Percentiles rank a stretch among this genome's conserved stretches.
Evolutionary conservation across 257 asterid genomes (phyloP).

Genomic region (Nicotiana obtusifolia): DNA sequence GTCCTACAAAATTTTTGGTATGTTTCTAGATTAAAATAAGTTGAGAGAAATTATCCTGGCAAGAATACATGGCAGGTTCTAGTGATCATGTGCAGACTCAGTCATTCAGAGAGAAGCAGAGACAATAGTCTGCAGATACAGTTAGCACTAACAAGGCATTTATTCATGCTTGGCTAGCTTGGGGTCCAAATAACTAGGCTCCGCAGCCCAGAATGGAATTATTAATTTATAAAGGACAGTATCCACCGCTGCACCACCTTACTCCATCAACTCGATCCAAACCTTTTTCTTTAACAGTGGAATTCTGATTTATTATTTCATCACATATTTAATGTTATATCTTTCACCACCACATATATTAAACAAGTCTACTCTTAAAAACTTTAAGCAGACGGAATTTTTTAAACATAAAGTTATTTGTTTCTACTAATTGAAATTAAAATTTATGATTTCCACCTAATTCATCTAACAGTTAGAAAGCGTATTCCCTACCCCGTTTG

Average conservation of each 20-base stretch:
- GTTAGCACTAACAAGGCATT: conserved; percentile 18
- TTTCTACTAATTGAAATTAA: too few relatives aligned
- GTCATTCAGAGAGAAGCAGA: conserved; percentile 20
- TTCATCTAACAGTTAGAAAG: too few relatives aligned
- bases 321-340: too few relatives aligned
- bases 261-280: neutral
- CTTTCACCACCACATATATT: too few relatives aligned
- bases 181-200: conserved; percentile 15
- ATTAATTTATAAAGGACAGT: conserved; percentile 2
- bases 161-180: conserved; percentile 12
- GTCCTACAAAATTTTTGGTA: neutral
- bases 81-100: conserved; percentile 40
- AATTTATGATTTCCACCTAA: too few relatives aligned
- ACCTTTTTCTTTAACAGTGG: neutral
- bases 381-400: too few relatives aligned
- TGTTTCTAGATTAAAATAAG: neutral
- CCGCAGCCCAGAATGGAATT: conserved; percentile 13
- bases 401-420: too few relatives aligned
- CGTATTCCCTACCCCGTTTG: too few relatives aligned
- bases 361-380: too few relatives aligned
- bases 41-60: neutral
- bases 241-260: neutral
- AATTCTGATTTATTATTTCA: too few relatives aligned
- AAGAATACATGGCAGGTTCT: conserved; percentile 9
- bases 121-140: conserved; percentile 22